Evolutionary conservation across 345 rosid species (phyloP).

Genomic region (Kernera saxatilis): DNA sequence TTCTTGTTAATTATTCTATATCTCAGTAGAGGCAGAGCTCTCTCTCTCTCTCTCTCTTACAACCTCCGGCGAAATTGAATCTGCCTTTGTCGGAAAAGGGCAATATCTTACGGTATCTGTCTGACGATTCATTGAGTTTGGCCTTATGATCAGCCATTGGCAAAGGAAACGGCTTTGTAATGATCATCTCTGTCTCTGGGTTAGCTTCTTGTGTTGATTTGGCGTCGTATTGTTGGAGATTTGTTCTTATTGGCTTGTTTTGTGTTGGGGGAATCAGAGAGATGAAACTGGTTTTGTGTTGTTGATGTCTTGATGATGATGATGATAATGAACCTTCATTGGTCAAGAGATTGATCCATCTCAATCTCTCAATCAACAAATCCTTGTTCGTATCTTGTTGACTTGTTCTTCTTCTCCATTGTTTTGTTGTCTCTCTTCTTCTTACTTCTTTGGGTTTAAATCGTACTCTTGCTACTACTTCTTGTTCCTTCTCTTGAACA

Average conservation of each 20-base stretch:
- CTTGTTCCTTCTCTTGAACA: constrained; percentile 51
- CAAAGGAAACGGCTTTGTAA: not conserved
- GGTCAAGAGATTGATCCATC: constrained; percentile 40
- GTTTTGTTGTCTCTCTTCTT: constrained; percentile 41
- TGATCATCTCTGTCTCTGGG: constrained; percentile 13
- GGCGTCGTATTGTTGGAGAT: constrained; percentile 6
- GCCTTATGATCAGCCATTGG: not conserved
- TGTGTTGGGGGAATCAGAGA: constrained; percentile 46
- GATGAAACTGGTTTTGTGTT: constrained; percentile 35
- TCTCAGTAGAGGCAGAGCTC: too few relatives aligned
- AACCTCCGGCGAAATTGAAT: constrained; percentile 28
- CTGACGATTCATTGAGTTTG: constrained; percentile 23
- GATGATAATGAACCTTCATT: constrained; percentile 36
- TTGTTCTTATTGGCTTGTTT: constrained; percentile 27
- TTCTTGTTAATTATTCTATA: too few relatives aligned
- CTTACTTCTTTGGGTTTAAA: constrained; percentile 50
- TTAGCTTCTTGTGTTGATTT: constrained; percentile 30
- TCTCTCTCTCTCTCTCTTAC: too few relatives aligned
- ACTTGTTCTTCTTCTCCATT: constrained; percentile 42
- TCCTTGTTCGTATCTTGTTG: constrained; percentile 20
- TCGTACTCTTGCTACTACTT: constrained; percentile 45
- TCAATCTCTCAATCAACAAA: constrained; percentile 32
- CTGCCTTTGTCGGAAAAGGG: constrained; percentile 23
- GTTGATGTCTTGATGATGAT: constrained; percentile 14
- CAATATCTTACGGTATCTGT: constrained; percentile 21